These are phyloP conservation scores for Pseudogymnoascus sp. DNA, from an alignment of 2,329 filamentous ascomycete genomes.

Conservation along the genomic window DNA sequence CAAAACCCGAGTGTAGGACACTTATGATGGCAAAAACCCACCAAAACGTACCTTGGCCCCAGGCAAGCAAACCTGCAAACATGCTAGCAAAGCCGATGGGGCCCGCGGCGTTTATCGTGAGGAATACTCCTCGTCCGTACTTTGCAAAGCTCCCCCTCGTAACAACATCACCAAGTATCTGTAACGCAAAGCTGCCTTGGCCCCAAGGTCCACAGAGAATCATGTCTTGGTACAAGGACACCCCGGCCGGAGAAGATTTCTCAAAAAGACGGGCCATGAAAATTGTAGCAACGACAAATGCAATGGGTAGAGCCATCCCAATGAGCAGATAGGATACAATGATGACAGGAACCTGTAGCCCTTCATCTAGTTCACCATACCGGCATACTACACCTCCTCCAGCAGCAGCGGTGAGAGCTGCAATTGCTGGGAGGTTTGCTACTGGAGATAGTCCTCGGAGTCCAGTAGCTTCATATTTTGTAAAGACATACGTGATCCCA, in stretches of 20 bases:
- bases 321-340: conserved; percentile 34
- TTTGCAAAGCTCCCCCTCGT: conserved; percentile 26
- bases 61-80: conserved; percentile 32
- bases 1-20: conserved; percentile 26
- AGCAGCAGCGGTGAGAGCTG: conserved; percentile 33
- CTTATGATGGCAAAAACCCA: conserved; percentile 33
- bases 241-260: conserved; percentile 19
- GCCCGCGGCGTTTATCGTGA: conserved; percentile 29
- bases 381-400: conserved; percentile 31
- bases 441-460: conserved; percentile 29
- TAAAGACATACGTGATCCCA: conserved; percentile 29
- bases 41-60: conserved; percentile 36
- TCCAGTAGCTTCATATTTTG: conserved; percentile 31
- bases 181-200: conserved; percentile 33
- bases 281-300: conserved; percentile 28
- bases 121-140: conserved; percentile 29
- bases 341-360: conserved; percentile 32
- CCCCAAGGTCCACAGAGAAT: conserved; percentile 34
- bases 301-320: conserved; percentile 29
- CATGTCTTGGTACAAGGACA: conserved; percentile 32
- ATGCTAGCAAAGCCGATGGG: conserved; percentile 30
- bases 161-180: conserved; percentile 31
- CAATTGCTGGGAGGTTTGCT: conserved; percentile 33
- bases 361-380: conserved; percentile 22
- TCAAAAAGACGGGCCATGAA: conserved; percentile 30